Evolutionary conservation across 1,284 basidiomycete genomes (phyloP), one percentile per base, ranked within the genome.

Genomic region (Cystobasidium sp.): DNA sequence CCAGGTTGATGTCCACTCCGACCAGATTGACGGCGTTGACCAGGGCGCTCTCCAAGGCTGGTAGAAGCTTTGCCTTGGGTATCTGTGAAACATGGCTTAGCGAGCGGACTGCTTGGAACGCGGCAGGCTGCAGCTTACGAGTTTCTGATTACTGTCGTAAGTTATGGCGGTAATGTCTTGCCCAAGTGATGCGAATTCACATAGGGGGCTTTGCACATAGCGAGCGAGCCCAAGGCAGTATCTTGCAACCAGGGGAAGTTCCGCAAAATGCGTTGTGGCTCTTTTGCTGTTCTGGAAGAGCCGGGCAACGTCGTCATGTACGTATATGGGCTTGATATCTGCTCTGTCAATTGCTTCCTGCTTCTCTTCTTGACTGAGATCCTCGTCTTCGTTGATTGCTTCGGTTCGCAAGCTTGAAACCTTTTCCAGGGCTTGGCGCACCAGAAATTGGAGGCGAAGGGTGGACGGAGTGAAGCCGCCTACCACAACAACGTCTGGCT

Each of bases 211-310:
- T 83, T 99, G 97, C 10, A 88, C 87, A 81, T 97, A 99, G 71
- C 97, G 89, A 52, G 95, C 95, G 77, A 99, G 84, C 63, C 92
- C 97, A 59, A 99, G 87, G 78, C 96, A 98, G 81, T 98, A 99
- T 81, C 93, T 91, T n/a, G 90, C 91, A 63, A 91, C 89, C 18
- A 88, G 84, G 90, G 89, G 43, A 55, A 97, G 84, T 0, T 91
- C 87, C 53, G 90, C 89, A 81, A 94, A 95, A 83, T 99, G 97
- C 73, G 89, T 89, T 47, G 87, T 86, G 0, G 93, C 94, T 53
- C 95, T 90, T 76, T 88, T 87, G 80, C 92, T 95, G 81, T 94
- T 90, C 84, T 96, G 94, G 83, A 94, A 99, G 66, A 98, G 88
- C 59, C 95, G 88, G 4, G 97, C 97, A 37, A 97, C 90, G 75